A percentile compares a stretch with the other conserved stretches of the same genome.
phyloP scores from a whole-genome alignment of 306 rosid species.

The Cicer judaicum region DNA sequence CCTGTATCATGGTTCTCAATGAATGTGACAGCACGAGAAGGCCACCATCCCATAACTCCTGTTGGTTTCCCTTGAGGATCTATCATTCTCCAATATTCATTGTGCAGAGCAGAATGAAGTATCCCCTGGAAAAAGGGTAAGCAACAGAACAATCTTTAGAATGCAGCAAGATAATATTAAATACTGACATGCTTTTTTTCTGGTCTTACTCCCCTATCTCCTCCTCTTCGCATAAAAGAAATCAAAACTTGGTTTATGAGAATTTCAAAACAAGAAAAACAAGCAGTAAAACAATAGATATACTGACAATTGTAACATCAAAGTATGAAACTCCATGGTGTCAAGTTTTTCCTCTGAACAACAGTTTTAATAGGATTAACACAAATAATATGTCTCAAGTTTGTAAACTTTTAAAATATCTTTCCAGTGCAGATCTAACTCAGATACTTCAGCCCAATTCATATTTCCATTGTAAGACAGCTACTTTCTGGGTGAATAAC shows the following conservation, averaged over 20 bases:
- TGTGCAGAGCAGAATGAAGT: conserved; percentile 76
- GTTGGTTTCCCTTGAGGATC: conserved; percentile 85
- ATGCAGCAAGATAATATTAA: conserved; percentile 18
- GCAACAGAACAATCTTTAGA: conserved; percentile 8
- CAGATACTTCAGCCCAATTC: background rate
- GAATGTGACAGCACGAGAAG: conserved; percentile 88
- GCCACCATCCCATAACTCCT: conserved; percentile 94
- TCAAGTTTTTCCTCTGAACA: background rate
- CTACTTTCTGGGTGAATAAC: background rate
- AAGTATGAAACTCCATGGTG: background rate
- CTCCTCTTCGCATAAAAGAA: conserved; percentile 9
- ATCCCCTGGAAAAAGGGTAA: conserved; percentile 61
- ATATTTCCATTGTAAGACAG: background rate
- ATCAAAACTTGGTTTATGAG: conserved; percentile 18
- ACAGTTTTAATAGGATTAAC: background rate
- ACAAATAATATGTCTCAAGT: no score
- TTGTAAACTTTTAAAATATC: background rate
- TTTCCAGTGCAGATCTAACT: background rate
- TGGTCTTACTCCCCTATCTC: background rate
- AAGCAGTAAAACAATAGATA: conserved; percentile 19
- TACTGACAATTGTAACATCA: background rate
- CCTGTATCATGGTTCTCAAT: conserved; percentile 89
- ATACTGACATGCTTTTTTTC: background rate
- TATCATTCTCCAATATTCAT: conserved; percentile 76
- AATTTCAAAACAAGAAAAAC: conserved; percentile 12